Base-by-base conservation (phyloP, 1,139 yeast species). In the Petasospora rhodanensis region DNA sequence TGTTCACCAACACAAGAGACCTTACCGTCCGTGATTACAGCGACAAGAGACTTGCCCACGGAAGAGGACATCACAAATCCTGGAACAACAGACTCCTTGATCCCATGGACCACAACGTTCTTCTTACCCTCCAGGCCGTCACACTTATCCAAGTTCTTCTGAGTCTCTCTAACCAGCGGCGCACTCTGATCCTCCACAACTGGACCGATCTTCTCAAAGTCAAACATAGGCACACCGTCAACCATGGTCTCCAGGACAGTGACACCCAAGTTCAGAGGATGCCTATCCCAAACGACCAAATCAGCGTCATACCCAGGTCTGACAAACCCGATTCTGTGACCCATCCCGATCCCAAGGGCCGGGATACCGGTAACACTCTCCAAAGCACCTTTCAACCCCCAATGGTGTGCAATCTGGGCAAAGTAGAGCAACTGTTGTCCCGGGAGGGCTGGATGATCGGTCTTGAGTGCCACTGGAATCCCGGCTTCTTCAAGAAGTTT, bases 371-470 rank as follows among this genome's bases (percentile, higher is more conserved):
- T 32, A 8, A 32, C 32, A 21, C 32, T 28, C 17, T 28, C 23
- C 2, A 32, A 10, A 2, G 35, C 35, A 18, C 11, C 18, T 9
- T 28, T 21, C 13, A 32, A 20, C 3, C 35, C 32, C 21, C n/a
- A 32, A 22, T 32, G 25, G 19, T 32, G 35, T 11, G 35, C 28
- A 18, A 32, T 24, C 23, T 28, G 32, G 7, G 35, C 32, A 14
- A n/a, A 32, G 23, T 24, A 32, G 6, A 32, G 11, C 5, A 32
- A 14, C 20, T 32, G 35, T 11, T 32, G 35, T 6, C 35, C 35
- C 12, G 35, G 35, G 3, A 32, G 26, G 3, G 35, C 35, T 8
- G 35, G 35, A 20, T 32, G 35, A 22, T 32, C 35, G 4, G 35
- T 32, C 29, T 32, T 32, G 17, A 32, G 10, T 4, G 35, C 35